Base-by-base conservation (phyloP, 2,329 filamentous ascomycete genomes). In the Xylaria polymorpha region DNA sequence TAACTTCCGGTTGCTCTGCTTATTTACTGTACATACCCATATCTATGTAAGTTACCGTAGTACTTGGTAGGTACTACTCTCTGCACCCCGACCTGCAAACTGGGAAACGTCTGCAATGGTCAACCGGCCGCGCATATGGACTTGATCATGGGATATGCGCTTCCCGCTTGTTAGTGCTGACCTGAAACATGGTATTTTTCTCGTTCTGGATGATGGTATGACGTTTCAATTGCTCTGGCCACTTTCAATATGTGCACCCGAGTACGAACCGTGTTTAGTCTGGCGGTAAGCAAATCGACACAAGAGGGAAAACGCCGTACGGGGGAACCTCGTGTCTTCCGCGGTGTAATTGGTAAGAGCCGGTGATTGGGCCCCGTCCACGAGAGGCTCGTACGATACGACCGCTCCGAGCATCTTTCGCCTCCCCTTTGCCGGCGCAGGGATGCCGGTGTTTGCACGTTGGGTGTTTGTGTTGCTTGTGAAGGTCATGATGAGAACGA, bases 131-230 rank as follows among this genome's bases (percentile, higher is more conserved):
- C 29, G 55, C 67, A 67, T 57, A 25, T 9, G 37, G 43, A 32
- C 20, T 35, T 51, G 55, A 69, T 69, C 67, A 69, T 67, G 67
- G 64, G 67, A 64, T 61, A 58, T 29, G 39, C 32, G 51, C 18
- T 44, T 50, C 48, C 4, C 18, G 37, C 15, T 20, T 12, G 22
- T 25, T n/a, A 37, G 18, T 58, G 43, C 62, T 57, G 37, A 29
- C 53, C 6, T 22, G 39, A 41, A 46, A 60, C 18, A 25, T 22
- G 1, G 35, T 3, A 35, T 4, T 43, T 18, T 18, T 25, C 4
- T 46, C 63, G 9, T 14, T 25, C 35, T 51, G 32, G 25, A 29
- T 1, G 32, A 39, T 57, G 22, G 44, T 35, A 29, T 56, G 32
- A 56, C 35, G 29, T 15, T 46, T 9, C 15, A 57, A 61, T 37